Percentiles rank a stretch among this genome's conserved stretches.
Evolutionary conservation across 169 alveolate genomes (phyloP).

Genomic region (Plasmodium sp.): DNA sequence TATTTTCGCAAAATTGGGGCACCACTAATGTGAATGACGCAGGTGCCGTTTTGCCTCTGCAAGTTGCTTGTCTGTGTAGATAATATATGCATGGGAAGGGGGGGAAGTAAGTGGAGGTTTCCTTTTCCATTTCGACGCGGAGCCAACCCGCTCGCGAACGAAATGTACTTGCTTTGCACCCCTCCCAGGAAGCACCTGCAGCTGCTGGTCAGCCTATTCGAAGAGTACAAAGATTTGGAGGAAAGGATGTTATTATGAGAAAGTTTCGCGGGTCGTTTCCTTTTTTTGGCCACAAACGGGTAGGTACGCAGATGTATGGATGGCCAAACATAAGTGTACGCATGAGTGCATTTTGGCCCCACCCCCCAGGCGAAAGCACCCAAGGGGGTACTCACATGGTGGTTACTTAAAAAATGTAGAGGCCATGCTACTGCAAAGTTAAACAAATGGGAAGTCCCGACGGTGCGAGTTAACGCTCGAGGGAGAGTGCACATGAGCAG

Average conservation of each 20-base stretch:
- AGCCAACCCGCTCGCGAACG: background rate
- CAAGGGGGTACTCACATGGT: background rate
- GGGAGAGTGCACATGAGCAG: background rate
- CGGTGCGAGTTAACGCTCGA: background rate
- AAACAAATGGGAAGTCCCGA: background rate
- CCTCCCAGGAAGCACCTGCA: slow-evolving; percentile 44
- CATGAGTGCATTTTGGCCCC: background rate
- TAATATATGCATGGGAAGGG: background rate
- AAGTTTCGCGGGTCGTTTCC: background rate
- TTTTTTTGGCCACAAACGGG: background rate
- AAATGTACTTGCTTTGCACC: background rate
- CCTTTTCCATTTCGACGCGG: background rate
- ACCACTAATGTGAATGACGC: background rate
- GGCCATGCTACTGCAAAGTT: background rate
- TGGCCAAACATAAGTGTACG: background rate
- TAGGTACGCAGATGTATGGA: background rate
- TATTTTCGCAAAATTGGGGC: background rate
- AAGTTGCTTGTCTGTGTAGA: background rate
- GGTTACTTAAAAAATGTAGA: slow-evolving; percentile 3
- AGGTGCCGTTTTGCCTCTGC: background rate
- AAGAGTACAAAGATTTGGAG: slow-evolving; percentile 56
- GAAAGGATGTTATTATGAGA: slow-evolving; percentile 12
- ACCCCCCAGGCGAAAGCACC: background rate
- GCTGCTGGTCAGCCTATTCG: slow-evolving; percentile 10
- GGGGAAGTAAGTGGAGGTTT: background rate